Percentiles rank a stretch among this genome's conserved stretches.
Conservation (phyloP, 2,329 filamentous ascomycete genomes). For the Aspergillus sp. region DNA sequence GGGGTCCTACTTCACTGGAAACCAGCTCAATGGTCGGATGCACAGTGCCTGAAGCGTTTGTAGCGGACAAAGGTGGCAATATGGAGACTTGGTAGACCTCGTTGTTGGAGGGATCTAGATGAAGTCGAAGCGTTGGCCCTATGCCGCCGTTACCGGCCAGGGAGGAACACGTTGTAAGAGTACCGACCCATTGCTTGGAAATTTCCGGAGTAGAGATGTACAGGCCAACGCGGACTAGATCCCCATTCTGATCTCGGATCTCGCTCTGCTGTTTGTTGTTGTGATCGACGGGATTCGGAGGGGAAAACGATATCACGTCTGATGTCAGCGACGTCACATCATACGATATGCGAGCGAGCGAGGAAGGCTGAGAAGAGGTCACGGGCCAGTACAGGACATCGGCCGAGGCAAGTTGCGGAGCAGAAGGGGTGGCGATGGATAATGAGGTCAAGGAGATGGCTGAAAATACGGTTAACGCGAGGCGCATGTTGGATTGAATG, state of each 20-base stretch:
- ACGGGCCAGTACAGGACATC: conserved; percentile 38
- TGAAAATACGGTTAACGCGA: conserved; percentile 3
- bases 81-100: conserved; percentile 38
- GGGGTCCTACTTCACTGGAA: conserved; percentile 23
- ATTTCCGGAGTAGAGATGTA: conserved; percentile 33
- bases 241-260: conserved; percentile 30
- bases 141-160: conserved; percentile 18
- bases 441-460: conserved; percentile 10
- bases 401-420: conserved; percentile 16
- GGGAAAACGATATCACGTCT: conserved; percentile 34
- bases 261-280: conserved; percentile 2
- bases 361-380: conserved; percentile 24
- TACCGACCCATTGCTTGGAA: conserved; percentile 36
- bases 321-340: conserved; percentile 32
- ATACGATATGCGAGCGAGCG: conserved; percentile 39
- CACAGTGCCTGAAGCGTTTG: conserved; percentile 10
- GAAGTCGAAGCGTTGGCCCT: conserved; percentile 33
- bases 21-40: conserved; percentile 31
- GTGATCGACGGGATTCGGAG: conserved; percentile 18
- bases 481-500: background rate
- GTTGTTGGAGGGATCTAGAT: conserved; percentile 27
- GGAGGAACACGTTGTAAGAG: conserved; percentile 32
- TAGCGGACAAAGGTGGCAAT: conserved; percentile 15
- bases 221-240: conserved; percentile 52
- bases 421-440: conserved; percentile 9